These are phyloP conservation scores for Magnolia changhungtana DNA, from an alignment of 164 flowering plant species.

Conservation along the genomic window DNA sequence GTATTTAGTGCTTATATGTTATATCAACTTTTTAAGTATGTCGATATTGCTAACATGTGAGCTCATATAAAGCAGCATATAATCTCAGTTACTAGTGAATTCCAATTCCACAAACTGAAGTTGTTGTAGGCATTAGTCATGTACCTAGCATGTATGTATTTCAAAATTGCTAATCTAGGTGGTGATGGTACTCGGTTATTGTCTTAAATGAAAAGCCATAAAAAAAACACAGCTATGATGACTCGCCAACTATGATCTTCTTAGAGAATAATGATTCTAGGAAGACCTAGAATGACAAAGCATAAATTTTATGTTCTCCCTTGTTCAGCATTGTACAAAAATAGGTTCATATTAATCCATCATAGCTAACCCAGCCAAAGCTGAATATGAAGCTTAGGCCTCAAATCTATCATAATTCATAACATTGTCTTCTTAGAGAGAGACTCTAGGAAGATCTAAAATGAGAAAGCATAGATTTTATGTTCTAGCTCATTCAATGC, in stretches of 20 bases:
- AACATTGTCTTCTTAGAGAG: not conserved
- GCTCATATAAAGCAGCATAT: not conserved
- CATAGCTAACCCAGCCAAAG: too few relatives aligned
- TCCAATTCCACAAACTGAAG: not conserved
- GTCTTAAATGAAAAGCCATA: not conserved
- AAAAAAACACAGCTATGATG: not conserved
- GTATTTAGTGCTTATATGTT: conserved; percentile 1
- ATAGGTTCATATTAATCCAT: too few relatives aligned
- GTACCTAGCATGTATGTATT: not conserved
- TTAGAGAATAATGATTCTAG: not conserved
- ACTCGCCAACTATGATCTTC: not conserved
- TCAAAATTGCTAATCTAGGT: not conserved
- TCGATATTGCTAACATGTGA: not conserved
- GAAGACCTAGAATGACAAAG: not conserved
- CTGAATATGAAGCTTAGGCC: too few relatives aligned
- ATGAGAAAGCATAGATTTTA: not conserved
- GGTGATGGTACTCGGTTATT: not conserved
- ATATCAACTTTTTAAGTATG: not conserved
- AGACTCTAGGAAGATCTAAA: not conserved
- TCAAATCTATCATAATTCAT: too few relatives aligned
- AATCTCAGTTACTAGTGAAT: not conserved
- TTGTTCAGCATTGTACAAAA: not conserved
- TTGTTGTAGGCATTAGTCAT: not conserved
- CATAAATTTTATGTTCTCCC: not conserved
- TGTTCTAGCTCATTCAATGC: not conserved